These are phyloP conservation scores for Colletotrichum scovillei DNA, from an alignment of 2,329 filamentous ascomycete genomes.

Conservation along the genomic window DNA sequence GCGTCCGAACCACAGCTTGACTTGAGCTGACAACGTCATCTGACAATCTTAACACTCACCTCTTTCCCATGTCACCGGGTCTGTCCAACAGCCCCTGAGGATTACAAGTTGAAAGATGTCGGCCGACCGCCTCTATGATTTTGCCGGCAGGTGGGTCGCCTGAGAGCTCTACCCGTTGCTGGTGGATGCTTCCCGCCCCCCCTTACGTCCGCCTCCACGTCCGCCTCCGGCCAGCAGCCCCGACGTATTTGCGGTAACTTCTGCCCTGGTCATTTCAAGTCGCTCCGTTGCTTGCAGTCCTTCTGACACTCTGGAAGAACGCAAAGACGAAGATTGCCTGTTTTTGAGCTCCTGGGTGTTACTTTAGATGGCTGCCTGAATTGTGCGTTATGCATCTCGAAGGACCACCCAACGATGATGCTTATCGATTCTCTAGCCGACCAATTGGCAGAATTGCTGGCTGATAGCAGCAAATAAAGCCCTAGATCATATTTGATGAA, in stretches of 20 bases:
- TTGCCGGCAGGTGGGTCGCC: neutral
- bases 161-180: neutral
- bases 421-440: neutral
- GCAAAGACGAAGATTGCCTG: neutral
- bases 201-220: neutral
- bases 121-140: neutral
- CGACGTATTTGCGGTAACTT: neutral
- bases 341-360: neutral
- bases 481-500: neutral
- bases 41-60: neutral
- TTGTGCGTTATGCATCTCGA: neutral
- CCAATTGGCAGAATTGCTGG: neutral
- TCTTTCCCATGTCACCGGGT: neutral
- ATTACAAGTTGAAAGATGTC: neutral
- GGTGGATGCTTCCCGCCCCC: neutral
- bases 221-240: neutral
- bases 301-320: neutral
- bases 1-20: too few species aligned
- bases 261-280: neutral
- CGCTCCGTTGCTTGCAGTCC: neutral
- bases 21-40: neutral
- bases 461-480: neutral
- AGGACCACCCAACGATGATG: neutral
- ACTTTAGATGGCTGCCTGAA: neutral
- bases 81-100: neutral